Evolutionary conservation across 345 rosid genomes (phyloP).

Genomic region (Ceriops decandra): DNA sequence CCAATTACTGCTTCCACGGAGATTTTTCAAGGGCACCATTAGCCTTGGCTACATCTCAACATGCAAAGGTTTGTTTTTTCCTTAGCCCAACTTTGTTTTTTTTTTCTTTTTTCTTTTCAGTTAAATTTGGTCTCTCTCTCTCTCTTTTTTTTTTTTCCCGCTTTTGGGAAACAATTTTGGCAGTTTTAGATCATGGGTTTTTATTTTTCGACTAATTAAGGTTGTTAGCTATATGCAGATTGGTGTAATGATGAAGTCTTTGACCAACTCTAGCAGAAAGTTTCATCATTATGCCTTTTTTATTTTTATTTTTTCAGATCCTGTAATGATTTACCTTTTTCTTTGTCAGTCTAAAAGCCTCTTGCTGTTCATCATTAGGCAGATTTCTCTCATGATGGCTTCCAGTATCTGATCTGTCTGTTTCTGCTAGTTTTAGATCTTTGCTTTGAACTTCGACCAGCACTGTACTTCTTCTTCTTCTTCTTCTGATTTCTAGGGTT

Average conservation of each 20-base stretch:
- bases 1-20: slow-evolving; percentile 56
- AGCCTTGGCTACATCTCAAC: not conserved
- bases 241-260: slow-evolving; percentile 24
- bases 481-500: slow-evolving; percentile 25
- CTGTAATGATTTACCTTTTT: slow-evolving; percentile 30
- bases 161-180: not conserved
- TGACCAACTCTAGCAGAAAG: slow-evolving; percentile 26
- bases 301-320: slow-evolving; percentile 25
- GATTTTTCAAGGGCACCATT: not conserved
- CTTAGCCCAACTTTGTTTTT: too few relatives aligned
- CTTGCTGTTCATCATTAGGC: slow-evolving; percentile 22
- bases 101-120: not conserved
- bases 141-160: not conserved
- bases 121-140: not conserved
- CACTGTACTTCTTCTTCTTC: slow-evolving; percentile 3
- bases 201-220: not conserved
- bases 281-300: slow-evolving; percentile 46
- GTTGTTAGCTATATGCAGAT: slow-evolving; percentile 12
- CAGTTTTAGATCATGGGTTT: slow-evolving; percentile 13
- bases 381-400: slow-evolving; percentile 36
- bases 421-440: slow-evolving; percentile 44
- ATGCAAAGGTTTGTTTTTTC: slow-evolving; percentile 34
- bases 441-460: slow-evolving; percentile 19
- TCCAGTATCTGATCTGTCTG: slow-evolving; percentile 45
- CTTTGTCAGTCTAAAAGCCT: slow-evolving; percentile 16